Base-by-base conservation (phyloP, 225 moss, liverwort and hornwort genomes). In the Sphagnum contortum region DNA sequence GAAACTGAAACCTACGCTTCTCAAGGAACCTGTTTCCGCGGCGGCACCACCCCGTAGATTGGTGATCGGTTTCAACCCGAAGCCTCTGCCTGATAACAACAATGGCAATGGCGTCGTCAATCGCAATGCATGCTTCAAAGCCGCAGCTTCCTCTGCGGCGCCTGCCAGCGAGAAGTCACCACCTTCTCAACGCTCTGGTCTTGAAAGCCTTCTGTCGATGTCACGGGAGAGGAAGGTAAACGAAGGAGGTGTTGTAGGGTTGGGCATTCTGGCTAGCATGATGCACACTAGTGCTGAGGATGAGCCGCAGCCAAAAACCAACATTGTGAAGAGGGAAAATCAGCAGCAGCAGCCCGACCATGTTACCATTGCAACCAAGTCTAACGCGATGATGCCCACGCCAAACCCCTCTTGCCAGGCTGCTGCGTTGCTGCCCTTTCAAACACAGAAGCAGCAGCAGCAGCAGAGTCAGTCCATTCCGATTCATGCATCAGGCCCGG, bases 1-100 rank as follows among this genome's bases (percentile, higher is more conserved):
- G 84, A 91, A 87, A 77, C 72, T 79, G 5, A 94, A 89, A 57
- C 80, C 81, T 2, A 73, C 75, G 7, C 62, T 67, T 5, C 29
- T 29, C 29, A 71, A 72, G 49, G 68, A 62, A 29, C 47, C 59
- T 0, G 51, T 8, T 2, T n/a, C 59, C 7, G 62, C 48, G 44
- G 76, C 29, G 29, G 29, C 86, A 1, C 29, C 29, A 29, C 29
- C 29, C 29, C 84, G 88, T 3, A 84, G 95, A 4, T 81, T 83
- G 62, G 95, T 96, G 44, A 92, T 96, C 14, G 95, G 95, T 14
- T 96, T 96, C 73, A 84, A 87, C 63, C 95, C 95, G n/a, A 91
- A 91, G 72, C 80, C 75, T 2, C 48, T 49, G 62, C 66, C 65
- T 0, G 70, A 76, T 8, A 72, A 71, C 8, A 76, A 79, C 4